Conservation (phyloP, 768 basidiomycete genomes). For the Glaciozyma martinii region DNA sequence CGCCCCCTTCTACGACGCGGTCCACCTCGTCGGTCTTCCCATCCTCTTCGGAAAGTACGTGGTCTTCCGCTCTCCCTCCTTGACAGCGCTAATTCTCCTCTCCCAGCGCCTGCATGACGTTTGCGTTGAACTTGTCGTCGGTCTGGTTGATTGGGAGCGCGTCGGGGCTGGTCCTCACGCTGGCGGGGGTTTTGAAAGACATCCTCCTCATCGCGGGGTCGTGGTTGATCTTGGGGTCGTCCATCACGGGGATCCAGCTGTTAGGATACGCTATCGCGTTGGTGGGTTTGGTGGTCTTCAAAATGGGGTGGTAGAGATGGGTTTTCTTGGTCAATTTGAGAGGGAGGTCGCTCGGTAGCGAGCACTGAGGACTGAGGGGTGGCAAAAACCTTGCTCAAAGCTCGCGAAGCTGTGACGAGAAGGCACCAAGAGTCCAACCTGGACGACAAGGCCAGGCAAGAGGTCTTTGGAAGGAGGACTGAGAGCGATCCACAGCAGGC, state of each 20-base stretch:
- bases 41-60: conserved; percentile 37
- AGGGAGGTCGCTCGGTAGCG: too few species aligned
- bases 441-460: too few species aligned
- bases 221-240: conserved; percentile 66
- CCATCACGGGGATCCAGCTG: conserved; percentile 73
- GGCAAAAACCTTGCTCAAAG: too few species aligned
- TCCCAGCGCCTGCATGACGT: conserved; percentile 75
- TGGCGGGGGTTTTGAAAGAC: conserved; percentile 57
- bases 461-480: too few species aligned
- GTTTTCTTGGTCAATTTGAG: too few species aligned
- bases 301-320: neutral
- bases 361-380: too few species aligned
- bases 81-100: neutral
- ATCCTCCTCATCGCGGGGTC: conserved; percentile 85
- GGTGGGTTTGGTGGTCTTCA: neutral
- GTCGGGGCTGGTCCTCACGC: conserved; percentile 76
- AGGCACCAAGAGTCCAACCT: too few species aligned
- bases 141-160: conserved; percentile 91
- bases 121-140: conserved; percentile 82
- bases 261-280: conserved; percentile 66
- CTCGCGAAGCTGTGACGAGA: too few species aligned
- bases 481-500: too few species aligned
- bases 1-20: conserved; percentile 66
- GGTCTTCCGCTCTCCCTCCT: neutral
- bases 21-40: conserved; percentile 47